Evolutionary conservation across 768 basidiomycete species (phyloP).

Genomic region (Naematelia encephala): DNA sequence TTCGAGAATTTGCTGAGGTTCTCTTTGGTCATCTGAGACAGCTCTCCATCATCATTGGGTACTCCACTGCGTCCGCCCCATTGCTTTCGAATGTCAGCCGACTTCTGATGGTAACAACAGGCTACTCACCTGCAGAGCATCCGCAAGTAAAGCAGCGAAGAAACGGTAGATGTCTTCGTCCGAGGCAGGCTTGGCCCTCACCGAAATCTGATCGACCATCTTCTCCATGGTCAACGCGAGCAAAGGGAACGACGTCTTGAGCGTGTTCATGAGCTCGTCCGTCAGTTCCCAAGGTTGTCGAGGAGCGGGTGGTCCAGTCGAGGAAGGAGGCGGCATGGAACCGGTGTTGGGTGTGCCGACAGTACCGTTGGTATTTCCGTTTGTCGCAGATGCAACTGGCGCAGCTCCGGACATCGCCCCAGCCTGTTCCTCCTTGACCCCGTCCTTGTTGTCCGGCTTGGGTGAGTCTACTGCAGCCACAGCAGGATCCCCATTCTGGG

Average conservation of each 20-base stretch:
- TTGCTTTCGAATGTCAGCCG: slow-evolving; percentile 44
- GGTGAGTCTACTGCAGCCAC: not conserved
- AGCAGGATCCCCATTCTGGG: not conserved
- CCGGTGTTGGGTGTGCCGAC: not conserved
- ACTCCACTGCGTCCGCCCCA: slow-evolving; percentile 49
- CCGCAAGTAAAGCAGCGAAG: slow-evolving; percentile 78
- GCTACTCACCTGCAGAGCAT: slow-evolving; percentile 76
- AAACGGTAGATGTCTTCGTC: slow-evolving; percentile 95
- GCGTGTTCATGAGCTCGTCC: slow-evolving; percentile 85
- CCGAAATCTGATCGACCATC: slow-evolving; percentile 88
- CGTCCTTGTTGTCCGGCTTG: slow-evolving; percentile 24
- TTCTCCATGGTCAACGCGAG: slow-evolving; percentile 93
- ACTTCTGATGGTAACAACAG: not conserved
- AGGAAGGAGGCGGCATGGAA: slow-evolving; percentile 7
- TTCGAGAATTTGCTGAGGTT: slow-evolving; percentile 52
- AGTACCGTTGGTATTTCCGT: slow-evolving; percentile 2
- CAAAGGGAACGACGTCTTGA: slow-evolving; percentile 94
- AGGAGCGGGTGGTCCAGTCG: slow-evolving; percentile 37
- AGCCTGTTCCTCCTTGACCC: slow-evolving; percentile 25
- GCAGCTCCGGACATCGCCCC: slow-evolving; percentile 6
- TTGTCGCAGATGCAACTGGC: slow-evolving; percentile 5
- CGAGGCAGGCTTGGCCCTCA: slow-evolving; percentile 77
- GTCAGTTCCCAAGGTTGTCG: slow-evolving; percentile 79
- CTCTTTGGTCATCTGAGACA: slow-evolving; percentile 48
- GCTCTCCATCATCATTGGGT: slow-evolving; percentile 51